Conservation (phyloP, 768 basidiomycete genomes). For the Phaffia australis region DNA sequence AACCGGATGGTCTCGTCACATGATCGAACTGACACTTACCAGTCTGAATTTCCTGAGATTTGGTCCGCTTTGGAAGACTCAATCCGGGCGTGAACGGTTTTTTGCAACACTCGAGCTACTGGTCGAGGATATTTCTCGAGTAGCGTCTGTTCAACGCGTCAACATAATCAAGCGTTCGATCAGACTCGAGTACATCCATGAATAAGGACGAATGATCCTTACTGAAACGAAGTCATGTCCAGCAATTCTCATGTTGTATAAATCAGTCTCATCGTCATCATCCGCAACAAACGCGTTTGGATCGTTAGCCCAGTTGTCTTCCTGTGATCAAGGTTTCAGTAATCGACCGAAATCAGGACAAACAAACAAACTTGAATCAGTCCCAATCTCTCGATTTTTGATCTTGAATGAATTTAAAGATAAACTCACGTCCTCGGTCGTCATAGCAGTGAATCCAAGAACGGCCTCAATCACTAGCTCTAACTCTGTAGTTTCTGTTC, state of each 20-base stretch:
- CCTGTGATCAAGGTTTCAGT: conserved; percentile 44
- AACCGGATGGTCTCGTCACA: not conserved
- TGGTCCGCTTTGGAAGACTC: not conserved
- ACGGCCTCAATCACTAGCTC: conserved; percentile 47
- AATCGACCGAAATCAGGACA: not conserved
- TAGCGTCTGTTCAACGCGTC: conserved; percentile 30
- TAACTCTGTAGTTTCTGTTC: conserved; percentile 37
- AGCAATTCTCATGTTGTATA: conserved; percentile 70
- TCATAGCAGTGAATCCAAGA: conserved; percentile 73
- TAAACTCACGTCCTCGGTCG: conserved; percentile 65
- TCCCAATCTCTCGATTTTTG: no score
- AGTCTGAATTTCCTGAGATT: conserved; percentile 47
- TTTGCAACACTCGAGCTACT: conserved; percentile 44
- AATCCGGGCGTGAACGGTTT: conserved; percentile 5
- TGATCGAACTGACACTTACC: conserved; percentile 43
- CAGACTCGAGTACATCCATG: not conserved
- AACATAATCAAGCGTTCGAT: not conserved
- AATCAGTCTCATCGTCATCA: conserved; percentile 80
- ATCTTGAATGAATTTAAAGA: no score
- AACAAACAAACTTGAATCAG: no score
- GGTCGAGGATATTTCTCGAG: conserved; percentile 37
- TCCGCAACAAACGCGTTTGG: conserved; percentile 88
- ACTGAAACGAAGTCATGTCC: conserved; percentile 62
- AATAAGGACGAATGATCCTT: not conserved
- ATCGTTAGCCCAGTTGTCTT: conserved; percentile 79